Percentiles rank a stretch among this genome's conserved stretches.
phyloP scores from a whole-genome alignment of 129 eudicot species.

The Chrysanthemum makinoi region DNA sequence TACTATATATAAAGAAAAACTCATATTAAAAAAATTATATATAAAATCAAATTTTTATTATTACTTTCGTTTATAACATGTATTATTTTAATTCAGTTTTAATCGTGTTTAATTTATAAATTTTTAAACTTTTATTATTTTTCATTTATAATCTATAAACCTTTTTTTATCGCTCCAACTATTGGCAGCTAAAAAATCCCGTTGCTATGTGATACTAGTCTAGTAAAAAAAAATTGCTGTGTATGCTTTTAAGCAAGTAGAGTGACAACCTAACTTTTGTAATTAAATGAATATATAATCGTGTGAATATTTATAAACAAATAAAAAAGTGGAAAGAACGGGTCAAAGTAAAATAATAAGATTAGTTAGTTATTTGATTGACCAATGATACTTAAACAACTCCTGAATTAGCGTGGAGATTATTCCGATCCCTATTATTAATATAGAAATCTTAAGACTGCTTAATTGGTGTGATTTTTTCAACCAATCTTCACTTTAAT shows the following conservation, averaged over 20 bases:
- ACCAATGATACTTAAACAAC: slow-evolving; percentile 8
- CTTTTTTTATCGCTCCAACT: too few species aligned
- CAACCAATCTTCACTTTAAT: neutral
- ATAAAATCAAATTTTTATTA: too few species aligned
- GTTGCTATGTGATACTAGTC: too few species aligned
- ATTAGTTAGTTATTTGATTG: neutral
- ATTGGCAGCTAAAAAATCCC: too few species aligned
- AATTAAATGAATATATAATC: neutral
- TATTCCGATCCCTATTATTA: neutral
- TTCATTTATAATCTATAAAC: too few species aligned
- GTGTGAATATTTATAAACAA: neutral
- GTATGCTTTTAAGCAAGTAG: neutral
- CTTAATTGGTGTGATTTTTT: neutral
- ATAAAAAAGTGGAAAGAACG: neutral
- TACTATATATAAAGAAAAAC: too few species aligned
- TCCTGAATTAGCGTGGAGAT: neutral
- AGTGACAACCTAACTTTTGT: neutral
- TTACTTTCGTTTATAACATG: too few species aligned
- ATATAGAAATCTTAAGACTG: slow-evolving; percentile 4
- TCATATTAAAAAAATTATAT: too few species aligned
- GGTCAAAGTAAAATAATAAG: neutral
- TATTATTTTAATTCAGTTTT: too few species aligned
- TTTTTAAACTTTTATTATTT: too few species aligned
- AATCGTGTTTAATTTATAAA: too few species aligned
- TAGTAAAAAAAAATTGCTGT: too few species aligned